These are phyloP conservation scores for Colletotrichum cereale DNA, from an alignment of 2,329 filamentous ascomycete species.

Conservation along the genomic window DNA sequence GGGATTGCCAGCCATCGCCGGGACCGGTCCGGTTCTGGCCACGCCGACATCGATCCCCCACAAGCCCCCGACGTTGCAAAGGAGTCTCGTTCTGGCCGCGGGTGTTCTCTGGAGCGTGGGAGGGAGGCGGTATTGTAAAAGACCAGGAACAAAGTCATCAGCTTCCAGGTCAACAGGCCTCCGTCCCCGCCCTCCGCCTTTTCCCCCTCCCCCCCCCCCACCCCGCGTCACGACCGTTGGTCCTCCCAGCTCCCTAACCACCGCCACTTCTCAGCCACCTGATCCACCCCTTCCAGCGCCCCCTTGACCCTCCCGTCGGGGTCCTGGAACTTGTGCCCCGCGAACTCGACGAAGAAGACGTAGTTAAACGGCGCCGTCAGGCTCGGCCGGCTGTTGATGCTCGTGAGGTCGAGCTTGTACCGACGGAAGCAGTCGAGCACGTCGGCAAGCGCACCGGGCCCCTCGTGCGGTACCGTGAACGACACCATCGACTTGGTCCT, in stretches of 20 bases:
- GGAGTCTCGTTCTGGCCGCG: neutral
- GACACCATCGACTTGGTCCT: constrained; percentile 80
- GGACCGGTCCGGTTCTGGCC: neutral
- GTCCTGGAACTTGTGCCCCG: constrained; percentile 69
- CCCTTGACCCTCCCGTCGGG: constrained; percentile 68
- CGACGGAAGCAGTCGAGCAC: constrained; percentile 83
- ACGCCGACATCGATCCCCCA: neutral
- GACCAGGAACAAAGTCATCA: neutral
- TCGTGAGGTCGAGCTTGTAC: constrained; percentile 84
- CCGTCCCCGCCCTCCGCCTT: neutral
- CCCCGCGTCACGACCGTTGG: constrained; percentile 53
- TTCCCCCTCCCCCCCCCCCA: neutral
- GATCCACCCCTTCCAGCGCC: constrained; percentile 69
- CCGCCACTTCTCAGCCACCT: constrained; percentile 71
- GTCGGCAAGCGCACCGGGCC: constrained; percentile 85
- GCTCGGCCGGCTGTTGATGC: constrained; percentile 89
- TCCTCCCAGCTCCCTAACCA: constrained; percentile 78
- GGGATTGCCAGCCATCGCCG: constrained; percentile 15
- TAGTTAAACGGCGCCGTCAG: constrained; percentile 85
- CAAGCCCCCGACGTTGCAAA: neutral
- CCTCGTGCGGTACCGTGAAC: constrained; percentile 83
- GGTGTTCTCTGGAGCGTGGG: neutral
- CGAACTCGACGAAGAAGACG: constrained; percentile 93
- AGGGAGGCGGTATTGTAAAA: neutral
- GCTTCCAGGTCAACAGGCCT: neutral